Conservation (phyloP, 2,329 filamentous ascomycete genomes). For the Clonostachys chloroleuca region DNA sequence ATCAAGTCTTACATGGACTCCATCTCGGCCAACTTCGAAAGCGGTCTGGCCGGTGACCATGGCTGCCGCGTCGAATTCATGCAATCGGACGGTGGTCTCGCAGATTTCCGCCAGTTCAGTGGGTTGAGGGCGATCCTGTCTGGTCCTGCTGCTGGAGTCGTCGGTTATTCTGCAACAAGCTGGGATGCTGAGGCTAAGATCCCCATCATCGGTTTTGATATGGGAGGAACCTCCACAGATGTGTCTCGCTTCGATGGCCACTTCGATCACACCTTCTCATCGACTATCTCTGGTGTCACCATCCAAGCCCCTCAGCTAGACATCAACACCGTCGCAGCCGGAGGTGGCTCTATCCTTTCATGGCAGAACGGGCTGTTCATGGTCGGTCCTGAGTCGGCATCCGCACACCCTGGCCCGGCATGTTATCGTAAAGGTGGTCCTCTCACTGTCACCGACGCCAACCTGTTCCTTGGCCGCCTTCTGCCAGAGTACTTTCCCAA, state of each 20-base stretch:
- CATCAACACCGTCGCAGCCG: conserved; percentile 77
- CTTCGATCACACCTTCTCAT: conserved; percentile 56
- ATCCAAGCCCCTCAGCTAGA: conserved; percentile 78
- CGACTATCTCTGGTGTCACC: conserved; percentile 72
- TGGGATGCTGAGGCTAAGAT: conserved; percentile 64
- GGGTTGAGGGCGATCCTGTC: conserved; percentile 65
- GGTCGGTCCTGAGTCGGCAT: conserved; percentile 68
- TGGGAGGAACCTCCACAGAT: conserved; percentile 68
- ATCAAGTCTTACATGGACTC: conserved; percentile 30
- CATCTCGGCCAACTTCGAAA: background rate
- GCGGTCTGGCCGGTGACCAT: background rate
- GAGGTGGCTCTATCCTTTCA: conserved; percentile 66
- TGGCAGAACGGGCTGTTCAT: conserved; percentile 71
- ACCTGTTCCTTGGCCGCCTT: conserved; percentile 58
- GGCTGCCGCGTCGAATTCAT: conserved; percentile 2
- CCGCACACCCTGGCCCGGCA: conserved; percentile 66
- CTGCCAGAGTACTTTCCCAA: conserved; percentile 60
- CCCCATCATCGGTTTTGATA: conserved; percentile 75
- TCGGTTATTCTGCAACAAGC: conserved; percentile 70
- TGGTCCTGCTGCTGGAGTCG: conserved; percentile 73
- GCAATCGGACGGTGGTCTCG: conserved; percentile 3
- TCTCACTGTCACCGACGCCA: conserved; percentile 69
- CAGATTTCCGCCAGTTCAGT: conserved; percentile 5
- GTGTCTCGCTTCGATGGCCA: conserved; percentile 60
- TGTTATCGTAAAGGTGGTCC: conserved; percentile 71